Percentiles rank a stretch among this genome's conserved stretches.
These are phyloP conservation scores for Peronospora farinosa DNA, from an alignment of 352 stramenopile species.

Conservation along the genomic window DNA sequence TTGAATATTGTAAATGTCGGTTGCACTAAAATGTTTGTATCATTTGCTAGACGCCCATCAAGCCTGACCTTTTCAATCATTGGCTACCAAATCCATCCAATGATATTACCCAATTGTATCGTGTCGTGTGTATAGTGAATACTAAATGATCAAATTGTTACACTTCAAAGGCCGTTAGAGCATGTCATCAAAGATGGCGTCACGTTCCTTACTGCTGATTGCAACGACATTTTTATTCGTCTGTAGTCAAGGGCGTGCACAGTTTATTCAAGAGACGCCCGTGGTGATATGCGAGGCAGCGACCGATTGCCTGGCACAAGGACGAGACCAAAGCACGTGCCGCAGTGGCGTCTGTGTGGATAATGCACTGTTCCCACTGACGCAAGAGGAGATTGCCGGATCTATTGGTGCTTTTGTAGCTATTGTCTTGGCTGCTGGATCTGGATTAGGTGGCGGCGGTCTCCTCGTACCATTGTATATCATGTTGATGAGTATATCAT, in stretches of 20 bases:
- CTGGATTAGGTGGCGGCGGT: slow-evolving; percentile 65
- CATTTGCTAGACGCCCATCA: neutral
- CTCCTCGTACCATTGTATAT: slow-evolving; percentile 78
- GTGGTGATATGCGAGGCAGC: slow-evolving; percentile 37
- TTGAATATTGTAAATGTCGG: neutral
- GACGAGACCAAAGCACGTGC: slow-evolving; percentile 37
- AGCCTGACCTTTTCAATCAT: neutral
- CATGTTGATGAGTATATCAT: slow-evolving; percentile 62
- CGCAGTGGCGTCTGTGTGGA: slow-evolving; percentile 44
- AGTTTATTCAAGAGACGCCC: slow-evolving; percentile 31
- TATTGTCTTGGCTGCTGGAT: slow-evolving; percentile 54
- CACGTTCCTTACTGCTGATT: slow-evolving; percentile 9
- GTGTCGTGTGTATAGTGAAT: neutral
- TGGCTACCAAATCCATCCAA: neutral
- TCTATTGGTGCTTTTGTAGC: slow-evolving; percentile 63
- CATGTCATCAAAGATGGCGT: slow-evolving; percentile 5
- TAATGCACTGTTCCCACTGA: slow-evolving; percentile 56
- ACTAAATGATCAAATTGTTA: too few species aligned
- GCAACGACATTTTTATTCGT: slow-evolving; percentile 6
- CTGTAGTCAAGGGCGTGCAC: slow-evolving; percentile 6
- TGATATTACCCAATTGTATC: neutral
- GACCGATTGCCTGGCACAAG: slow-evolving; percentile 43
- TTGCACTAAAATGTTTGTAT: neutral
- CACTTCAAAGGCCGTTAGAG: too few species aligned
- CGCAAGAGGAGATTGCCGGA: slow-evolving; percentile 42